Conservation (phyloP, 345 rosid species). For the Jatropha curcas region DNA sequence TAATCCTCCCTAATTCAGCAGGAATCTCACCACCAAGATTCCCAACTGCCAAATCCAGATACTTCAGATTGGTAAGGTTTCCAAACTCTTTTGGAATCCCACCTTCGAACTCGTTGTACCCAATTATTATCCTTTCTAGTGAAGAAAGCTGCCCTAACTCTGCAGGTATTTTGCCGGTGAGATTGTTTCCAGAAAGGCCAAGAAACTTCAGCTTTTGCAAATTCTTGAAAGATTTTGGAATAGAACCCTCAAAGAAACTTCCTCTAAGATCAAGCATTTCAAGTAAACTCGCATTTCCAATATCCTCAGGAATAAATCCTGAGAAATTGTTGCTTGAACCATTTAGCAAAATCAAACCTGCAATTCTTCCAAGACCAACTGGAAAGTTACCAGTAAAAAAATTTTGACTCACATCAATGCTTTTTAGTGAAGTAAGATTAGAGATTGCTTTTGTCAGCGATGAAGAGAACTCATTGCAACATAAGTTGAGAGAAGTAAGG, state of each 20-base stretch:
- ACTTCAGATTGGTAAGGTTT: constrained; percentile 66
- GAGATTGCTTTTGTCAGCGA: constrained; percentile 45
- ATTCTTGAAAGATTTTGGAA: constrained; percentile 63
- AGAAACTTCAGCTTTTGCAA: constrained; percentile 75
- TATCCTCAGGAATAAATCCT: constrained; percentile 69
- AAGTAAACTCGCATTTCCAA: constrained; percentile 60
- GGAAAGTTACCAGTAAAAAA: constrained; percentile 53
- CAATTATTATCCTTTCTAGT: constrained; percentile 80
- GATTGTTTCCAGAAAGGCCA: constrained; percentile 89
- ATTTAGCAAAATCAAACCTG: constrained; percentile 59
- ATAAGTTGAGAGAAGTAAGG: constrained; percentile 66
- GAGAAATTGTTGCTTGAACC: constrained; percentile 84
- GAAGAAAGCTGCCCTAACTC: constrained; percentile 72
- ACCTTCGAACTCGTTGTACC: constrained; percentile 82
- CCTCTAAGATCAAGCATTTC: constrained; percentile 86
- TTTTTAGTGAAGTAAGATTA: constrained; percentile 51
- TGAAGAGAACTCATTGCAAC: constrained; percentile 63
- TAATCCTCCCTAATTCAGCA: constrained; percentile 63
- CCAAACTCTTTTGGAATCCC: constrained; percentile 68
- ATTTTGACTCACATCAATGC: constrained; percentile 77
- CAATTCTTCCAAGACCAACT: constrained; percentile 51
- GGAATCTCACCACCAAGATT: constrained; percentile 80
- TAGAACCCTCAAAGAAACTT: constrained; percentile 71
- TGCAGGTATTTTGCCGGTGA: constrained; percentile 67
- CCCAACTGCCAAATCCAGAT: constrained; percentile 77